phyloP scores from a whole-genome alignment of 2,329 filamentous ascomycete species.

The Penicillium thymicola region DNA sequence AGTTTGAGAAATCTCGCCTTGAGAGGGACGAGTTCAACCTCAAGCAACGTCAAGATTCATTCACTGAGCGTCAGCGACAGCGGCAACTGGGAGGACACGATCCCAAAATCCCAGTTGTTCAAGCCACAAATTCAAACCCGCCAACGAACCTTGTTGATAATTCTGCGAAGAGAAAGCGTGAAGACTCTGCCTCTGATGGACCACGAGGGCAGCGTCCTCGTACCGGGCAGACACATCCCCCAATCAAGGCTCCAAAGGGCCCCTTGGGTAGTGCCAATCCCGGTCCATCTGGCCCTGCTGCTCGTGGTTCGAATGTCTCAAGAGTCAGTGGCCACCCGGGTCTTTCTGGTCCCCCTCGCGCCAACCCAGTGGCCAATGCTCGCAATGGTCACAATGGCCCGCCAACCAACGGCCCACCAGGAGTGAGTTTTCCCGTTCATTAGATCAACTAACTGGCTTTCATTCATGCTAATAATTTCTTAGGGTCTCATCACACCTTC shows the following conservation, averaged over 20 bases:
- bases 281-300: constrained; percentile 1
- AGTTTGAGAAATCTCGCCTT: constrained; percentile 36
- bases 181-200: constrained; percentile 23
- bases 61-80: constrained; percentile 38
- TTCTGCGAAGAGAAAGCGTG: constrained; percentile 35
- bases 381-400: constrained; percentile 17
- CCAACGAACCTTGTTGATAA: constrained; percentile 14
- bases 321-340: background rate
- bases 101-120: constrained; percentile 43
- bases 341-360: background rate
- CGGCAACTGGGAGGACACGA: constrained; percentile 46
- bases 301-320: background rate
- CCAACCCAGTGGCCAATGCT: background rate
- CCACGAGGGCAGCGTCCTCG: constrained; percentile 29
- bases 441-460: background rate
- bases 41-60: constrained; percentile 32
- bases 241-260: constrained; percentile 25
- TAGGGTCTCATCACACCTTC: constrained; percentile 43
- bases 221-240: constrained; percentile 22
- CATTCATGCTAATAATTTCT: constrained; percentile 23
- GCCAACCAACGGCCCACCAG: constrained; percentile 11
- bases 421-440: constrained; percentile 11
- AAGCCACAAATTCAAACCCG: constrained; percentile 25
- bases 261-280: background rate
- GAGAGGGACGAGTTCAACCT: constrained; percentile 38